Base-by-base conservation (phyloP, 2,329 filamentous ascomycete genomes). In the Aspergillus sp. region DNA sequence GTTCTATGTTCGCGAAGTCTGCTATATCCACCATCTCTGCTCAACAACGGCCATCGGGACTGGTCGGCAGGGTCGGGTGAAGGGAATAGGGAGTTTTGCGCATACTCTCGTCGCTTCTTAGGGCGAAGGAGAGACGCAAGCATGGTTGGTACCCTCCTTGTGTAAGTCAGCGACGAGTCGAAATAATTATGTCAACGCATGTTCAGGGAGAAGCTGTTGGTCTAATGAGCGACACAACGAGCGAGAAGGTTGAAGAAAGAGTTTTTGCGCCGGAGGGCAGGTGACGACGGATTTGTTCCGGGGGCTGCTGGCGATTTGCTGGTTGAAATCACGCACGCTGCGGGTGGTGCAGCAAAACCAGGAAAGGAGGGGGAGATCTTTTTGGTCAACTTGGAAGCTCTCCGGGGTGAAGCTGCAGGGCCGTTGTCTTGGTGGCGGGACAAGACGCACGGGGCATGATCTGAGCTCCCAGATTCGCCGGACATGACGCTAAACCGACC, bases 61-160 rank as follows among this genome's bases (percentile, higher is more conserved):
- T 69, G 62, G n/a, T 58, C 61, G 17, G 64, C 48, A 4, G 65
- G 64, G 60, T 67, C 66, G 6, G 64, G 66, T 18, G 71, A 68
- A 18, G 67, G 66, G 57, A 71, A 70, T 6, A 66, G 69, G 22
- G 68, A 71, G 18, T 57, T 62, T 30, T 69, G 64, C 17, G 62
- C 62, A 45, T 64, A 62, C 17, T 57, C 57, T 48, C 64, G 64
- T 38, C 64, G 62, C 55, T 69, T 71, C 56, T 66, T 71, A 20
- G 68, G 66, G 42, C 68, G 64, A 55, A 74, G 57, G 18, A 72
- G 67, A 48, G 68, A 70, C 47, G 68, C 67, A 30, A 72, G 63
- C 70, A 72, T 73, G 56, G 45, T 64, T 50, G 38, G 17, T 7
- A n/a, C 34, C 13, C 20, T 32, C n/a, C 18, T 38, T 13, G 15